phyloP scores from a whole-genome alignment of 805 yeast genomes.

The Lachancea sp. region DNA sequence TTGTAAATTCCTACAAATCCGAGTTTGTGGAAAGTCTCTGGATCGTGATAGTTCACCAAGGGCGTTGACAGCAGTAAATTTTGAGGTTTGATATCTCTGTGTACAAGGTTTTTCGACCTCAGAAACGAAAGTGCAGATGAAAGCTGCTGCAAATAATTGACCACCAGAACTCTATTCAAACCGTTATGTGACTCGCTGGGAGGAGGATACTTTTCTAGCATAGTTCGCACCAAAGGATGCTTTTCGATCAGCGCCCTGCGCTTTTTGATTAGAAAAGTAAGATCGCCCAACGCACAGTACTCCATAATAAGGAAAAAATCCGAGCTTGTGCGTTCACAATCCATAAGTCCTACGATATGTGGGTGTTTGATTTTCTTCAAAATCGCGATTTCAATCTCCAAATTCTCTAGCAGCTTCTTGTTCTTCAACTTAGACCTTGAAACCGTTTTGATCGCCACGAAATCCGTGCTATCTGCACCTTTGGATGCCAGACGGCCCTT shows the following conservation, averaged over 20 bases:
- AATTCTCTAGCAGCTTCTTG: slow-evolving; percentile 80
- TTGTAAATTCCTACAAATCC: slow-evolving; percentile 79
- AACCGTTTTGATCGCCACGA: slow-evolving; percentile 88
- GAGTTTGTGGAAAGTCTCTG: slow-evolving; percentile 47
- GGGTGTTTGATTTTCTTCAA: slow-evolving; percentile 85
- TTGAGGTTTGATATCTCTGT: slow-evolving; percentile 89
- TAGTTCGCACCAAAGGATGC: slow-evolving; percentile 71
- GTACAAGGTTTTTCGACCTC: slow-evolving; percentile 79
- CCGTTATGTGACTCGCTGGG: slow-evolving; percentile 70
- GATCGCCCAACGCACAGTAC: slow-evolving; percentile 91
- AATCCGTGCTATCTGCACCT: slow-evolving; percentile 32
- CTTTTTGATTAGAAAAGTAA: slow-evolving; percentile 77
- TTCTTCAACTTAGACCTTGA: slow-evolving; percentile 74
- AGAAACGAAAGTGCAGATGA: slow-evolving; percentile 78
- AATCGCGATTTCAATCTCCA: slow-evolving; percentile 88
- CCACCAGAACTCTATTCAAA: slow-evolving; percentile 65
- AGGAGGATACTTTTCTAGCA: slow-evolving; percentile 77
- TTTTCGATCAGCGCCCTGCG: slow-evolving; percentile 63
- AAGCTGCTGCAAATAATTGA: slow-evolving; percentile 82
- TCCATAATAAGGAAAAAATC: slow-evolving; percentile 93
- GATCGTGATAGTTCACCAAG: slow-evolving; percentile 42
- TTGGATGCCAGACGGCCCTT: slow-evolving; percentile 56
- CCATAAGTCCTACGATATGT: slow-evolving; percentile 82
- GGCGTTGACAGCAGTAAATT: slow-evolving; percentile 75
- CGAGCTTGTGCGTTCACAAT: slow-evolving; percentile 67